A percentile compares a stretch with the other conserved stretches of the same genome.
phyloP scores from a whole-genome alignment of 495 filamentous ascomycete species.

The Penicillium parvum region DNA sequence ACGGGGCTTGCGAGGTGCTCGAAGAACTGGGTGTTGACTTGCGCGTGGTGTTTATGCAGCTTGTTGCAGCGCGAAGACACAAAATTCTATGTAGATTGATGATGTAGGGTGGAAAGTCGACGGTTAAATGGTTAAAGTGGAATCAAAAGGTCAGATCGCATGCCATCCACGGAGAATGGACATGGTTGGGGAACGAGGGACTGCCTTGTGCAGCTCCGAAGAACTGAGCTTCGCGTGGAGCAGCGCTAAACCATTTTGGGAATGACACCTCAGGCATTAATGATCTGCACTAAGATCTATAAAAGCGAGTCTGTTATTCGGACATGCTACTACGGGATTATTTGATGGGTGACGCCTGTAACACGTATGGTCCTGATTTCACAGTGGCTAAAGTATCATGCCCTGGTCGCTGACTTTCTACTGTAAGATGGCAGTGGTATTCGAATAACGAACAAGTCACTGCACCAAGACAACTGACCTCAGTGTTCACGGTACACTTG shows the following conservation, averaged over 20 bases:
- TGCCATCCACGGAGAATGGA: neutral
- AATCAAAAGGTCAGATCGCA: neutral
- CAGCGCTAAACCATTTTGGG: conserved; percentile 6
- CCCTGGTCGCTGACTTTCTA: no score
- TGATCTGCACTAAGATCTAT: conserved; percentile 2
- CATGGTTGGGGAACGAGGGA: neutral
- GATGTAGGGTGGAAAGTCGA: no score
- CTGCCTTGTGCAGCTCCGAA: conserved; percentile 13
- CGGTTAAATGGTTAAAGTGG: no score
- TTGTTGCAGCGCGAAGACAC: neutral
- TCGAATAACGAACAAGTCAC: no score
- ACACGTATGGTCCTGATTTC: no score
- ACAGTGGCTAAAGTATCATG: no score
- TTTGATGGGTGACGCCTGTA: no score
- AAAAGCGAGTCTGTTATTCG: neutral
- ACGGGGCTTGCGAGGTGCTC: neutral
- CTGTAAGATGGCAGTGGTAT: no score
- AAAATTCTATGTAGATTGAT: no score
- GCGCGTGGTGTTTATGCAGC: conserved; percentile 3
- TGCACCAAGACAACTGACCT: no score
- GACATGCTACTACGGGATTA: no score
- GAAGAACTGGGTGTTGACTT: neutral
- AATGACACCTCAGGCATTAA: conserved; percentile 1
- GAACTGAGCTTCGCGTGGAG: conserved; percentile 6
- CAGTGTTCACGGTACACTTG: no score